Evolutionary conservation across 495 filamentous ascomycete genomes (phyloP).

Genomic region (Aspergillus egyptiacus): DNA sequence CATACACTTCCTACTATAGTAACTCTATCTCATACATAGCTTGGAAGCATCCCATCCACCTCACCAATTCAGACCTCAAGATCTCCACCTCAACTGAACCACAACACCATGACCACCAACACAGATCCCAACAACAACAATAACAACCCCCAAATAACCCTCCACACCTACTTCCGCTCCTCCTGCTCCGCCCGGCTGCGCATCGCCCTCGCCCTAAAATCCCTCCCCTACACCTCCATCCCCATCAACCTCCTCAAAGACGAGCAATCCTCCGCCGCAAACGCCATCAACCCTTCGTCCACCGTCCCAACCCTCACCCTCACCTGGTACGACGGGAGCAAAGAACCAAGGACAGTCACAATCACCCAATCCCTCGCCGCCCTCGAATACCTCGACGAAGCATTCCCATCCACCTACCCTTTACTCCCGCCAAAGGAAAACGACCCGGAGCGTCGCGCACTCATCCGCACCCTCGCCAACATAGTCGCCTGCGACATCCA

Average conservation of each 20-base stretch:
- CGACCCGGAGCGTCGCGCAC: slow-evolving; percentile 28
- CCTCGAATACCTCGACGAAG: slow-evolving; percentile 50
- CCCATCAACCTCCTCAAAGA: slow-evolving; percentile 42
- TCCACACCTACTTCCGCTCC: slow-evolving; percentile 52
- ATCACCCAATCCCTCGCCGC: slow-evolving; percentile 49
- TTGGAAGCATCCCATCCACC: too few relatives aligned
- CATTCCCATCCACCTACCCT: slow-evolving; percentile 23
- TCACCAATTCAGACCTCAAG: too few relatives aligned
- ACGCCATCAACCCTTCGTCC: slow-evolving; percentile 41
- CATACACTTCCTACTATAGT: too few relatives aligned
- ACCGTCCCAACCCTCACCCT: slow-evolving; percentile 47
- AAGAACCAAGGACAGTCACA: slow-evolving; percentile 16
- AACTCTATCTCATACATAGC: too few relatives aligned
- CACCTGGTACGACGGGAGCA: neutral
- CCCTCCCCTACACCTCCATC: slow-evolving; percentile 35
- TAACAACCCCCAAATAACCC: slow-evolving; percentile 22
- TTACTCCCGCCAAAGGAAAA: slow-evolving; percentile 31
- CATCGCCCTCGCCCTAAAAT: slow-evolving; percentile 45
- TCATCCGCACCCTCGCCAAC: slow-evolving; percentile 36
- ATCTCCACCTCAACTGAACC: too few relatives aligned
- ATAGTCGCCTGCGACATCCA: slow-evolving; percentile 49
- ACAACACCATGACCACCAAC: too few relatives aligned
- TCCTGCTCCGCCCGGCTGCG: slow-evolving; percentile 51
- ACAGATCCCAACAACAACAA: slow-evolving; percentile 18
- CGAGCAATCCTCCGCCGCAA: slow-evolving; percentile 33